Percentiles rank a stretch among this genome's conserved stretches.
Conservation (phyloP, 352 stramenopile species). For the Globisporangium takayamanum region DNA sequence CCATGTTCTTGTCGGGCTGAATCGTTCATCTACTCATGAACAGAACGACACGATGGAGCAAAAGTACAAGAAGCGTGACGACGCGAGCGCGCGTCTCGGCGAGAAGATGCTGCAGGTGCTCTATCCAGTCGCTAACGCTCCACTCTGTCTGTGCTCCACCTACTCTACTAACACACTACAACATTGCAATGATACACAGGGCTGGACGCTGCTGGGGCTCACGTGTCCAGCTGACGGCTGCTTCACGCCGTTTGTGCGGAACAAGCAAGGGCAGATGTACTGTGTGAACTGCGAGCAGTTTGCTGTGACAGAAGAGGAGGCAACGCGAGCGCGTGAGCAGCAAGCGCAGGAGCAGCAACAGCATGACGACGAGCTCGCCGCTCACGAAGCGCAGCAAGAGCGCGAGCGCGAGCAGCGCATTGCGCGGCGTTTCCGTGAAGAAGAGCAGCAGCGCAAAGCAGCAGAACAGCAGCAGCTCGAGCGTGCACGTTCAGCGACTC, state of each 20-base stretch:
- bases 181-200: constrained; percentile 16
- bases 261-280: constrained; percentile 72
- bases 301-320: constrained; percentile 68
- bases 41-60: constrained; percentile 14
- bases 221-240: constrained; percentile 65
- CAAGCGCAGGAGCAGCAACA: constrained; percentile 19
- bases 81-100: constrained; percentile 64
- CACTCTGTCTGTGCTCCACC: background rate
- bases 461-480: constrained; percentile 22
- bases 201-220: constrained; percentile 68
- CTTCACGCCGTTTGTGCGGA: constrained; percentile 76
- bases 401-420: constrained; percentile 34
- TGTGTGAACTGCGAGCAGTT: constrained; percentile 75
- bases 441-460: constrained; percentile 55
- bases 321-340: constrained; percentile 38
- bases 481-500: constrained; percentile 1
- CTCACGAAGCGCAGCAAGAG: constrained; percentile 25
- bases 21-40: background rate
- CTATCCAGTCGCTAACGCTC: background rate
- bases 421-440: constrained; percentile 58
- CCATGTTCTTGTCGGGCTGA: background rate
- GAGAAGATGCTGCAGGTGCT: constrained; percentile 77
- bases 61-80: constrained; percentile 64
- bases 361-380: constrained; percentile 37
- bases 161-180: background rate